A percentile compares a stretch with the other conserved stretches of the same genome.
These are phyloP conservation scores for Sicyos edulis DNA, from an alignment of 306 rosid genomes.

Conservation along the genomic window DNA sequence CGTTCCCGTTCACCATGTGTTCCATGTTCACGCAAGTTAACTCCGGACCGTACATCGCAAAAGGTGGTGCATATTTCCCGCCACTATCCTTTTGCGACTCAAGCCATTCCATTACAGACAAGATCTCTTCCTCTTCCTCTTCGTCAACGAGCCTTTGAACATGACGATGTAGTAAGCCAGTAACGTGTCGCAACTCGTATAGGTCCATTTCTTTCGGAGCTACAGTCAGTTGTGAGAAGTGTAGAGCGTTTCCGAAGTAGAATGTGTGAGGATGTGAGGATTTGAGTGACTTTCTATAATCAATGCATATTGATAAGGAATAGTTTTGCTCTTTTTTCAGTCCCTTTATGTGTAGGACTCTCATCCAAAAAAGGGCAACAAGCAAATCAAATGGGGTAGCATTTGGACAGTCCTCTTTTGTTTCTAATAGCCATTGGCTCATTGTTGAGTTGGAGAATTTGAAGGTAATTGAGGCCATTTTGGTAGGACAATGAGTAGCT, in stretches of 20 bases:
- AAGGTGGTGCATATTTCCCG: conserved; percentile 27
- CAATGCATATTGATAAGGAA: conserved; percentile 46
- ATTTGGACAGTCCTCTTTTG: conserved; percentile 26
- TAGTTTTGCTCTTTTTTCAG: conserved; percentile 1
- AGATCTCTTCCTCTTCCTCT: conserved; percentile 27
- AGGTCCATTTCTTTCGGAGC: conserved; percentile 17
- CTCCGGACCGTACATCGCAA: conserved; percentile 43
- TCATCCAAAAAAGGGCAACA: conserved; percentile 51
- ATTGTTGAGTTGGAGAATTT: conserved; percentile 45
- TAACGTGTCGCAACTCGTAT: conserved; percentile 22
- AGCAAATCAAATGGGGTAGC: conserved; percentile 62
- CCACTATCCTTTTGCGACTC: conserved; percentile 33
- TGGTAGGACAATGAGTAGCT: not conserved
- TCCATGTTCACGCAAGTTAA: conserved; percentile 58
- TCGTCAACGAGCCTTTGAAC: conserved; percentile 22
- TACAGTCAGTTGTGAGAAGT: conserved; percentile 38
- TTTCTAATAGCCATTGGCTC: conserved; percentile 23
- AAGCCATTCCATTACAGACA: conserved; percentile 31
- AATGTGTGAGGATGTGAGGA: conserved; percentile 30
- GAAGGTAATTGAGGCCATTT: conserved; percentile 48
- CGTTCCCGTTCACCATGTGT: conserved; percentile 26
- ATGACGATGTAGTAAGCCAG: conserved; percentile 32
- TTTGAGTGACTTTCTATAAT: conserved; percentile 31
- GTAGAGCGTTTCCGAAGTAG: conserved; percentile 58
- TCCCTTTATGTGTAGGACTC: conserved; percentile 32